phyloP scores from a whole-genome alignment of 2,329 filamentous ascomycete genomes.

The Colletotrichum aenigma region DNA sequence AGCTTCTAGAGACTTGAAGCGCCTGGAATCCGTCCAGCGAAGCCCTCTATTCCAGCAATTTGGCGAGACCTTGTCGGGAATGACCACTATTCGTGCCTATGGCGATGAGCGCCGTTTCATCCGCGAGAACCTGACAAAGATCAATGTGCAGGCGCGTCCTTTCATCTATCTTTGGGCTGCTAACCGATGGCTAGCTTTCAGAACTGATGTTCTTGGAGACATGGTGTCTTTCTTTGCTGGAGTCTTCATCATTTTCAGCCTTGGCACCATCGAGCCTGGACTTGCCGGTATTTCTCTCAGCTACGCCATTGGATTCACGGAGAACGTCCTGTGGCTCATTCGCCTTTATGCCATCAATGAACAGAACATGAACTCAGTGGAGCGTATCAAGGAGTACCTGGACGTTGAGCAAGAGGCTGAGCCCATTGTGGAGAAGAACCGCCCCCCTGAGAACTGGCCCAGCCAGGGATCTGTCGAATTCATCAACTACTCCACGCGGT shows the following conservation, averaged over 20 bases:
- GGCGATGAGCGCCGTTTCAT: conserved; percentile 94
- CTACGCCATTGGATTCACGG: conserved; percentile 95
- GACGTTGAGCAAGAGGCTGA: conserved; percentile 93
- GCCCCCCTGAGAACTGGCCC: conserved; percentile 84
- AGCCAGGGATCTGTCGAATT: conserved; percentile 87
- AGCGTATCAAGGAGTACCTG: conserved; percentile 96
- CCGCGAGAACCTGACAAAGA: conserved; percentile 83
- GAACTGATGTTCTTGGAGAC: conserved; percentile 89
- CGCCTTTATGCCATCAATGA: conserved; percentile 93
- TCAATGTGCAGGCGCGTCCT: conserved; percentile 90
- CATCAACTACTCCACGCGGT: conserved; percentile 85
- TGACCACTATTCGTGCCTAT: conserved; percentile 96
- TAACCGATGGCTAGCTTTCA: conserved; percentile 94
- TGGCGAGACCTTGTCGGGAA: conserved; percentile 90
- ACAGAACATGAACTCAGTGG: conserved; percentile 99
- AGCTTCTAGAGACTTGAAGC: conserved; percentile 93
- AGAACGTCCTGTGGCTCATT: conserved; percentile 96
- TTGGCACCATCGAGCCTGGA: conserved; percentile 84
- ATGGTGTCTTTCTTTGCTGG: conserved; percentile 93
- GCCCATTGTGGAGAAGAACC: conserved; percentile 76
- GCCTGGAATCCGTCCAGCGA: conserved; percentile 90
- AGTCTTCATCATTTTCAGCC: conserved; percentile 83
- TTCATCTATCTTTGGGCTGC: conserved; percentile 97
- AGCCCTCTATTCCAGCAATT: conserved; percentile 98
- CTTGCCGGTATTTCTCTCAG: conserved; percentile 92